phyloP scores from a whole-genome alignment of 352 stramenopile genomes.

The Globisporangium polare region DNA sequence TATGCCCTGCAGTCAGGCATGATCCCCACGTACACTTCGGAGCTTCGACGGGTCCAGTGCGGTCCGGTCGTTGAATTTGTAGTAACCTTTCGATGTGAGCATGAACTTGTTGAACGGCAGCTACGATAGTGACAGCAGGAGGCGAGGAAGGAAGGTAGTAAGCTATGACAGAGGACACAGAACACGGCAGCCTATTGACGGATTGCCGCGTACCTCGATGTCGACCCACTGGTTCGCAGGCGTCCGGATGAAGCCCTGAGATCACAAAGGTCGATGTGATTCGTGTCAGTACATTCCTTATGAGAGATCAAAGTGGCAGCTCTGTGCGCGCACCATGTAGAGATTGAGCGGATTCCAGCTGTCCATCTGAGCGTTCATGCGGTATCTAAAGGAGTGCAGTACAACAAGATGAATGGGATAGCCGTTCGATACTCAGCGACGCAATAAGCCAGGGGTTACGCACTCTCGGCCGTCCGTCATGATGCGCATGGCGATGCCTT shows the following conservation, averaged over 20 bases:
- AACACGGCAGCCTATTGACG: not conserved
- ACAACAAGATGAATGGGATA: not conserved
- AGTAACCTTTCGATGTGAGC: constrained; percentile 78
- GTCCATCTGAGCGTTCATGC: constrained; percentile 83
- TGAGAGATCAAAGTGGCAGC: not conserved
- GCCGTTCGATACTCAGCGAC: not conserved
- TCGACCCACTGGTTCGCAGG: constrained; percentile 82
- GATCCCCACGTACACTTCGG: constrained; percentile 43
- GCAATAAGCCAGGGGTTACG: not conserved
- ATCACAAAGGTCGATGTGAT: not conserved
- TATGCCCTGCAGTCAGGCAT: not conserved
- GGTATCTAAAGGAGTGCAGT: constrained; percentile 32
- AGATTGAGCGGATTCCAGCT: constrained; percentile 86
- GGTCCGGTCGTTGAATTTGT: constrained; percentile 76
- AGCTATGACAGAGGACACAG: not conserved
- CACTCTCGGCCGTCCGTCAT: constrained; percentile 84
- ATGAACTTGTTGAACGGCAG: constrained; percentile 78
- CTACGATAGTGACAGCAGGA: constrained; percentile 18
- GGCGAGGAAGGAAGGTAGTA: not conserved
- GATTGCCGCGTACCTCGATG: constrained; percentile 43
- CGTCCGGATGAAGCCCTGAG: constrained; percentile 75
- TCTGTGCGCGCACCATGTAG: constrained; percentile 57
- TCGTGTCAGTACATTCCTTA: not conserved
- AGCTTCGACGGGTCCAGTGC: constrained; percentile 72
- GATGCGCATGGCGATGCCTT: constrained; percentile 81